A percentile compares a stretch with the other conserved stretches of the same genome.
Evolutionary conservation across 176 grass and related monocot species (phyloP).

Genomic region (Panicum miliaceum): DNA sequence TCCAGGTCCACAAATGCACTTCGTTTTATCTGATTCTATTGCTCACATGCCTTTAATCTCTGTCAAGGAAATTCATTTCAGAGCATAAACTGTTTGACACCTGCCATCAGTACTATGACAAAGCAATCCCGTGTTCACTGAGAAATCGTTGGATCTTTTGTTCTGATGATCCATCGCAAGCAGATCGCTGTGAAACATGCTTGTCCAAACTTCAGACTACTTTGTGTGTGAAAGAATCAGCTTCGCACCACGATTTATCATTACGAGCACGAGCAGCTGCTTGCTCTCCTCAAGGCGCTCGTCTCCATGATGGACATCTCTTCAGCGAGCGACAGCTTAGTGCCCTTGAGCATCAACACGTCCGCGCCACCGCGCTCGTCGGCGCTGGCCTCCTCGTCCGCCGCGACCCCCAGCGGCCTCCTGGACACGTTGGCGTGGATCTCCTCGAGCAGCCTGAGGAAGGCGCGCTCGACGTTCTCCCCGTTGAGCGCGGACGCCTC

Average conservation of each 20-base stretch:
- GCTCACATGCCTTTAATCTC: neutral
- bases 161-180: neutral
- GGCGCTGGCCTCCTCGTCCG: conserved; percentile 14
- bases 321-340: conserved; percentile 35
- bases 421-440: conserved; percentile 67
- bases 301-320: conserved; percentile 83
- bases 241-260: neutral
- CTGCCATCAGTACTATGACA: neutral
- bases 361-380: neutral
- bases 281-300: conserved; percentile 62
- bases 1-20: neutral
- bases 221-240: neutral
- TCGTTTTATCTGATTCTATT: neutral
- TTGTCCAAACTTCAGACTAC: neutral
- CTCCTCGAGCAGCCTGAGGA: conserved; percentile 65
- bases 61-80: neutral
- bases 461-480: conserved; percentile 74
- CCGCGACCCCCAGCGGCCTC: conserved; percentile 56
- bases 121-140: neutral
- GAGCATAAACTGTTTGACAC: neutral
- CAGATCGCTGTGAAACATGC: neutral
- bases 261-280: conserved; percentile 68
- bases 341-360: conserved; percentile 62
- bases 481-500: conserved; percentile 85
- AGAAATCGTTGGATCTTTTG: neutral